These are phyloP conservation scores for Penicillium sp. DNA, from an alignment of 2,329 filamentous ascomycete genomes.

Conservation along the genomic window DNA sequence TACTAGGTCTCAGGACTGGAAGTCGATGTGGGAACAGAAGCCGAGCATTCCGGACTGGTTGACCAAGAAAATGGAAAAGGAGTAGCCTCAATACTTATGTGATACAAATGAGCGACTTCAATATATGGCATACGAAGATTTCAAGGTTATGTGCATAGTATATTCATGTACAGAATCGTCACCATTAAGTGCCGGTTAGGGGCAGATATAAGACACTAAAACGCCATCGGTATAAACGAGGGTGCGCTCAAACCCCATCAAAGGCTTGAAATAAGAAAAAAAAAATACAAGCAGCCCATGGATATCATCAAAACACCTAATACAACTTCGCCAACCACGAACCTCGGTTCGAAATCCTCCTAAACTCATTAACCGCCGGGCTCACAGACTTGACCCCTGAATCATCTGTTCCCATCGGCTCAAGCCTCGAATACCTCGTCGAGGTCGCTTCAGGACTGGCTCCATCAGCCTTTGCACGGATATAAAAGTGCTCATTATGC, in stretches of 20 bases:
- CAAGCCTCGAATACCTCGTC: conserved; percentile 2
- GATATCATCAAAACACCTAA: conserved; percentile 5
- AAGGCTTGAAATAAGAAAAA: neutral
- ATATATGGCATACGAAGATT: neutral
- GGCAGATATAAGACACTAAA: too few relatives aligned
- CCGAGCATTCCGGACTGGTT: conserved; percentile 64
- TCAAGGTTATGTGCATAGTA: neutral
- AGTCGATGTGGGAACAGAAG: conserved; percentile 60
- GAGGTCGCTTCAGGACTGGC: conserved; percentile 2
- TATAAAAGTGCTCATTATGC: conserved; percentile 54
- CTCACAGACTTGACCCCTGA: conserved; percentile 21
- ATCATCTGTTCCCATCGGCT: conserved; percentile 20
- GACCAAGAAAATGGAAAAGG: neutral
- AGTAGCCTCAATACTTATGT: neutral
- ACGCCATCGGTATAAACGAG: neutral
- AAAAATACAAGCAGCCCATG: neutral
- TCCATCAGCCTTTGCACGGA: conserved; percentile 36
- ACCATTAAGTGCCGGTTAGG: too few relatives aligned
- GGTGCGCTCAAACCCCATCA: neutral
- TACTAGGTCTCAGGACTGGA: conserved; percentile 50
- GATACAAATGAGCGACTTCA: neutral
- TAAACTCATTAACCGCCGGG: conserved; percentile 37
- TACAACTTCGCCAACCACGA: conserved; percentile 30
- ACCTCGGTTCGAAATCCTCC: conserved; percentile 28
- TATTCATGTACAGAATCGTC: too few relatives aligned